Percentiles rank a stretch among this genome's conserved stretches.
Evolutionary conservation across 495 filamentous ascomycete species (phyloP).

Genomic region (Penicillium herquei): DNA sequence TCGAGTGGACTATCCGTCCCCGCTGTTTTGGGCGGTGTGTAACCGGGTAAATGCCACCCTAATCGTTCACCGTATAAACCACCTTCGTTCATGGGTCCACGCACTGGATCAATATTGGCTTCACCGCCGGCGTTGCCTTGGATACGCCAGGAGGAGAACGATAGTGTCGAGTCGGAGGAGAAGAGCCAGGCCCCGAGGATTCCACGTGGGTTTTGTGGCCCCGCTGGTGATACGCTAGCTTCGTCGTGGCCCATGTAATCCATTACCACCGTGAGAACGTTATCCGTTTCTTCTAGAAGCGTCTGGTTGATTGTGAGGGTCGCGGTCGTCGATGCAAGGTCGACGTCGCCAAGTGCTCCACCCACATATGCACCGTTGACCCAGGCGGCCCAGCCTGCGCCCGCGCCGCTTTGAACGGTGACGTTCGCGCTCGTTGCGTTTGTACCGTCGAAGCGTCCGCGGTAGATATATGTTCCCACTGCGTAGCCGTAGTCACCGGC

Average conservation of each 20-base stretch:
- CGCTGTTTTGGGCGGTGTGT: conserved; percentile 43
- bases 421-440: conserved; percentile 59
- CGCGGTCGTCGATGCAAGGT: conserved; percentile 24
- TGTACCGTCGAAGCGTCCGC: conserved; percentile 58
- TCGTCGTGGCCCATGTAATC: conserved; percentile 72
- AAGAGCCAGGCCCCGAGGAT: conserved; percentile 55
- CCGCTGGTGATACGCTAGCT: conserved; percentile 53
- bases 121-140: conserved; percentile 75
- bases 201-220: conserved; percentile 67
- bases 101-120: conserved; percentile 57
- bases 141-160: conserved; percentile 64
- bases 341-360: conserved; percentile 53
- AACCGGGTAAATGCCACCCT: conserved; percentile 64
- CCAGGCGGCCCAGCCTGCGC: conserved; percentile 54
- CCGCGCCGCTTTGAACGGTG: conserved; percentile 60
- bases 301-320: conserved; percentile 33
- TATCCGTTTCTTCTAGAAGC: conserved; percentile 42
- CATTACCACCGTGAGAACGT: conserved; percentile 64
- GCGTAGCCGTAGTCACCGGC: conserved; percentile 73
- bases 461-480: conserved; percentile 61
- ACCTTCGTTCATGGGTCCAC: conserved; percentile 74
- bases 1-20: conserved; percentile 38
- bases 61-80: conserved; percentile 63
- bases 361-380: conserved; percentile 53
- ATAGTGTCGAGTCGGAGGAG: conserved; percentile 20